phyloP scores from a whole-genome alignment of 495 filamentous ascomycete species.

The Daldinia childiae region DNA sequence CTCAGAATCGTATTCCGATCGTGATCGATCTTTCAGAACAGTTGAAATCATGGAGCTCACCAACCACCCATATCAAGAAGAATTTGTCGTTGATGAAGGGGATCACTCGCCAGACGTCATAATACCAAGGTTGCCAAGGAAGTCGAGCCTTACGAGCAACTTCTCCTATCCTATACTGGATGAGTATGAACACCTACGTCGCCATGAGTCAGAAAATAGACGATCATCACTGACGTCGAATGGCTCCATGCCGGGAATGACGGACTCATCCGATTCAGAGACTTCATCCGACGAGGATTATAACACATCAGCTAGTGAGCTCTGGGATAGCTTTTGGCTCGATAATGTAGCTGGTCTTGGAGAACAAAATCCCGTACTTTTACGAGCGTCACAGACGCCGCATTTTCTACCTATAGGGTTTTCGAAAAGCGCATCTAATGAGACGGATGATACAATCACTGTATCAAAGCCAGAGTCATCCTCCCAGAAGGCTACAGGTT shows the following conservation, averaged over 20 bases:
- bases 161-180: constrained; percentile 43
- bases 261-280: constrained; percentile 47
- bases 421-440: neutral
- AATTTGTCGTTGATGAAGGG: neutral
- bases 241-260: constrained; percentile 45
- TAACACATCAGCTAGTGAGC: constrained; percentile 42
- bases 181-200: constrained; percentile 18
- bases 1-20: constrained; percentile 25
- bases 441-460: constrained; percentile 26
- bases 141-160: constrained; percentile 36
- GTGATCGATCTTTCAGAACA: constrained; percentile 26
- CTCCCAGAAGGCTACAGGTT: constrained; percentile 5
- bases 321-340: constrained; percentile 48
- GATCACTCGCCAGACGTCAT: constrained; percentile 19
- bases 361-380: constrained; percentile 37
- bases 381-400: constrained; percentile 21
- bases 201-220: constrained; percentile 42
- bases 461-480: constrained; percentile 7
- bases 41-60: constrained; percentile 40
- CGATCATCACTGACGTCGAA: constrained; percentile 41
- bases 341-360: constrained; percentile 16
- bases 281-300: constrained; percentile 45
- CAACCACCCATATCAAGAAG: constrained; percentile 32
- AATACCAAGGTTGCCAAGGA: constrained; percentile 20
- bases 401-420: constrained; percentile 27